Conservation (phyloP, 139 green algal genomes). For the Coelastrella sp. region DNA sequence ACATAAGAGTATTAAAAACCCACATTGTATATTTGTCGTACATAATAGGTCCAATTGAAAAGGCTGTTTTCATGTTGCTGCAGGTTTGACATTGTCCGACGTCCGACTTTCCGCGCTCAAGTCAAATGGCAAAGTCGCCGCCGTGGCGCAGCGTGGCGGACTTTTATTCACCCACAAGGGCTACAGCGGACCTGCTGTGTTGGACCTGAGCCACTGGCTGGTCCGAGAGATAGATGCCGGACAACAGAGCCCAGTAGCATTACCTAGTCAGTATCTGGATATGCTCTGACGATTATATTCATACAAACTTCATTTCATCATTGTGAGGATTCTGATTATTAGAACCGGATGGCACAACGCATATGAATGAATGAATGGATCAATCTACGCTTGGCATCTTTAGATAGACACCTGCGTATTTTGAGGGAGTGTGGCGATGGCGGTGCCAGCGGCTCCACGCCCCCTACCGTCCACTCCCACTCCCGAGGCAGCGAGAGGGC, state of each 20-base stretch:
- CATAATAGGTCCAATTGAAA: too few species aligned
- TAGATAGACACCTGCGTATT: too few species aligned
- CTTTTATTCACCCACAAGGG: conserved; percentile 93
- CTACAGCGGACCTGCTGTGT: conserved; percentile 82
- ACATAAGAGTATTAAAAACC: too few species aligned
- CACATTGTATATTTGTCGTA: too few species aligned
- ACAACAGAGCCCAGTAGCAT: conserved; percentile 1
- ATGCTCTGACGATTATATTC: too few species aligned
- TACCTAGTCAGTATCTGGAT: conserved; percentile 33
- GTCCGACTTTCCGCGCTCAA: not conserved
- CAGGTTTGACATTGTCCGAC: conserved; percentile 21
- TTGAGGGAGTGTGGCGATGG: too few species aligned
- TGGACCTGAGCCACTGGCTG: conserved; percentile 86
- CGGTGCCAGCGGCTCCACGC: too few species aligned
- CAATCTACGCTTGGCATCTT: too few species aligned
- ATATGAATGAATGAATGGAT: too few species aligned
- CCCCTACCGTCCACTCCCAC: too few species aligned
- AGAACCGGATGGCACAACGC: too few species aligned
- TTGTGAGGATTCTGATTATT: not conserved
- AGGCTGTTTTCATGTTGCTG: not conserved
- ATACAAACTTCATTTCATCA: not conserved
- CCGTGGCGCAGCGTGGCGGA: conserved; percentile 64
- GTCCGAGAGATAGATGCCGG: conserved; percentile 40
- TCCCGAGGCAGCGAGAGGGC: too few species aligned
- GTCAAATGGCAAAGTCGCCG: conserved; percentile 50